Percentiles rank a stretch among this genome's conserved stretches.
Conservation (phyloP, 1,284 basidiomycete genomes). For the Cystobasidium sp. region DNA sequence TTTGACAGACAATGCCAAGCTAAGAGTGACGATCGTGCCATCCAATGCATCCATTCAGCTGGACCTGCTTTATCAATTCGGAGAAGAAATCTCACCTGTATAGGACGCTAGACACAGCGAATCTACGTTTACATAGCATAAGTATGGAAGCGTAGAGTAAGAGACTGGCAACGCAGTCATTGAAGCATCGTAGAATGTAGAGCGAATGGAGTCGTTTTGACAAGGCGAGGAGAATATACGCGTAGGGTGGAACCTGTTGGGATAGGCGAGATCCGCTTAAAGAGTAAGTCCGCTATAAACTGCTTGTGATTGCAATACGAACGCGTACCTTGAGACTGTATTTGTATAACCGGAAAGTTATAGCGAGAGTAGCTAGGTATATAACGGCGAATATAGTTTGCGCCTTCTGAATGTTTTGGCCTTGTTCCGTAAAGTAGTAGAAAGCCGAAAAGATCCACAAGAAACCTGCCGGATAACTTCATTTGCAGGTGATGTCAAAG, state of each 20-base stretch:
- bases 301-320: not conserved
- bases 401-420: conserved; percentile 67
- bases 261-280: not conserved
- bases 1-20: conserved; percentile 86
- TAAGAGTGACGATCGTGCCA: conserved; percentile 56
- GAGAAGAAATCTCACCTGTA: conserved; percentile 67
- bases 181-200: conserved; percentile 89
- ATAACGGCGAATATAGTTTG: conserved; percentile 78
- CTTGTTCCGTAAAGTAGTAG: conserved; percentile 68
- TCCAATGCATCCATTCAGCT: not conserved
- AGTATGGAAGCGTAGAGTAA: conserved; percentile 62
- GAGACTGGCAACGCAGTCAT: conserved; percentile 86
- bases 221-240: conserved; percentile 75
- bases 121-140: conserved; percentile 63
- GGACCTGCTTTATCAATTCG: not conserved
- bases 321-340: conserved; percentile 35
- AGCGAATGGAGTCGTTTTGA: conserved; percentile 85
- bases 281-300: not conserved
- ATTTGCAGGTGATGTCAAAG: not conserved
- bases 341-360: conserved; percentile 60
- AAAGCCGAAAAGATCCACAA: conserved; percentile 81
- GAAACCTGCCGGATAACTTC: conserved; percentile 88
- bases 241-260: conserved; percentile 71
- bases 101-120: conserved; percentile 68
- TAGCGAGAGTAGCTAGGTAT: conserved; percentile 69